These are phyloP conservation scores for Tolypocladium nubicola DNA, from an alignment of 2,329 filamentous ascomycete species.

Conservation along the genomic window DNA sequence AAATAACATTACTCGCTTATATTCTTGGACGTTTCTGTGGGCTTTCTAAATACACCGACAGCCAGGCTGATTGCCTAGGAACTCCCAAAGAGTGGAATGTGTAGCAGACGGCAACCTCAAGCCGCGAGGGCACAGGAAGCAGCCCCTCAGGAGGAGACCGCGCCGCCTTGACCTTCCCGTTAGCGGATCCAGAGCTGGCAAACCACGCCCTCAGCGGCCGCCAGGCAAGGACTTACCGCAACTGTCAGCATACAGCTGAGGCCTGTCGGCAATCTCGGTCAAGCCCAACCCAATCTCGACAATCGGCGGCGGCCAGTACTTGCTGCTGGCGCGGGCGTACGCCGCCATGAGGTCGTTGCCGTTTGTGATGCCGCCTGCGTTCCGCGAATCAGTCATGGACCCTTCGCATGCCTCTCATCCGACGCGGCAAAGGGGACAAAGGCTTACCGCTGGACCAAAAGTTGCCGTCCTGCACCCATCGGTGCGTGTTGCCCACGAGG, in stretches of 20 bases:
- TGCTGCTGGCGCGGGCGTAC: constrained; percentile 32
- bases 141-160: neutral
- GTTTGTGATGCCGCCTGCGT: constrained; percentile 42
- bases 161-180: neutral
- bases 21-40: too few relatives aligned
- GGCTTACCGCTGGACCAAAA: constrained; percentile 42
- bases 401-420: too few relatives aligned
- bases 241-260: constrained; percentile 30
- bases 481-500: constrained; percentile 32
- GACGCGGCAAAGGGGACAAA: constrained; percentile 2
- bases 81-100: too few relatives aligned
- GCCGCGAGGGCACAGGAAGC: too few relatives aligned
- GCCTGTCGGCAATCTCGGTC: constrained; percentile 38
- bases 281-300: constrained; percentile 32
- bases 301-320: constrained; percentile 30
- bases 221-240: constrained; percentile 24
- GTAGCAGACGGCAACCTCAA: too few relatives aligned
- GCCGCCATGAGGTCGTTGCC: constrained; percentile 45
- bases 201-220: constrained; percentile 25
- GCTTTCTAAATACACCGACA: too few relatives aligned
- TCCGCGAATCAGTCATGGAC: neutral
- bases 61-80: too few relatives aligned
- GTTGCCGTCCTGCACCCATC: constrained; percentile 43
- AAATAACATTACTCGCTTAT: too few relatives aligned
- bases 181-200: neutral